Conservation (phyloP, 257 asterid genomes). For the Handroanthus guayacan region DNA sequence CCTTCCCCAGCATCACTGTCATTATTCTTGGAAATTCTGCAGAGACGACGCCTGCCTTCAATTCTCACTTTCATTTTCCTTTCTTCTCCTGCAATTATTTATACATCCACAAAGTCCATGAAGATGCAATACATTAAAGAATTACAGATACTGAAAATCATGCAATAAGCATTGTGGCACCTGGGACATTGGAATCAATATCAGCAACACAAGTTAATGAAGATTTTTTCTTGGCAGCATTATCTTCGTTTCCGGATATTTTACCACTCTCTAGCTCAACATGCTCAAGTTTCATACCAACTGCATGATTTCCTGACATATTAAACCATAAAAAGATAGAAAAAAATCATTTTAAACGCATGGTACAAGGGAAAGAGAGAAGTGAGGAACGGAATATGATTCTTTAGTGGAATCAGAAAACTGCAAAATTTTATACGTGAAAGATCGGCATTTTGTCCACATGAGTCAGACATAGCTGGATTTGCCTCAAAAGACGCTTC, state of each 20-base stretch:
- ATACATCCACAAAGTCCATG: slow-evolving; percentile 29
- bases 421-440: slow-evolving; percentile 24
- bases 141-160: slow-evolving; percentile 14
- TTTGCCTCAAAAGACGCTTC: slow-evolving; percentile 34
- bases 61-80: slow-evolving; percentile 65
- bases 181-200: slow-evolving; percentile 39
- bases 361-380: slow-evolving; percentile 17
- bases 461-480: slow-evolving; percentile 34
- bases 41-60: slow-evolving; percentile 88
- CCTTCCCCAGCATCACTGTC: slow-evolving; percentile 36
- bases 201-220: slow-evolving; percentile 35
- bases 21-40: slow-evolving; percentile 58
- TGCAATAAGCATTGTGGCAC: slow-evolving; percentile 31
- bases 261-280: slow-evolving; percentile 35
- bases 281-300: slow-evolving; percentile 26
- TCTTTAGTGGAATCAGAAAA: not conserved
- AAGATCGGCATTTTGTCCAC: slow-evolving; percentile 14
- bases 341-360: not conserved
- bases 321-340: not conserved
- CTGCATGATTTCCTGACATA: slow-evolving; percentile 30
- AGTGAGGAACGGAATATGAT: not conserved
- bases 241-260: slow-evolving; percentile 34
- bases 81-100: slow-evolving; percentile 51
- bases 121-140: slow-evolving; percentile 21
- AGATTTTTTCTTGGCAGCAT: slow-evolving; percentile 37